phyloP scores from a whole-genome alignment of 1,139 yeast species.

The Blastobotrys elegans region DNA sequence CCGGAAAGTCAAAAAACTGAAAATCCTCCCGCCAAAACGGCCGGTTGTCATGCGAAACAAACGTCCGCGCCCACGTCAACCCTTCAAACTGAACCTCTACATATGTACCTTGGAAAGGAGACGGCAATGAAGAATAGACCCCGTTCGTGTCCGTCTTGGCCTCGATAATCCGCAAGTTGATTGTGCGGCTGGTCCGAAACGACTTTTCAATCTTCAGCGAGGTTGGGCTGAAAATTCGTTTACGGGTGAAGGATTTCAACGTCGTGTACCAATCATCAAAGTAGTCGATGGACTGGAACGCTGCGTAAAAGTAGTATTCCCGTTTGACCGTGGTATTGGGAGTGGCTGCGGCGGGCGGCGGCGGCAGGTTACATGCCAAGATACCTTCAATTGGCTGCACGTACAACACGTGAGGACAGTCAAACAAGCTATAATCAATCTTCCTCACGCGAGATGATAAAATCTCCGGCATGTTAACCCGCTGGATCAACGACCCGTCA shows the following conservation, averaged over 20 bases:
- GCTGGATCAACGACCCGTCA: slow-evolving; percentile 62
- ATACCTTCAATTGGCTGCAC: slow-evolving; percentile 20
- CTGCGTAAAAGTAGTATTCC: slow-evolving; percentile 34
- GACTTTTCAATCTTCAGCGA: slow-evolving; percentile 27
- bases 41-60: slow-evolving; percentile 40
- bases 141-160: slow-evolving; percentile 3
- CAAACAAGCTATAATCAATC: slow-evolving; percentile 63
- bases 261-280: slow-evolving; percentile 83
- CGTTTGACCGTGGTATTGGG: no score
- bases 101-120: slow-evolving; percentile 33
- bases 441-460: slow-evolving; percentile 64
- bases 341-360: neutral
- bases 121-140: neutral
- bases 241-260: slow-evolving; percentile 58
- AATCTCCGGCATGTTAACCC: slow-evolving; percentile 53
- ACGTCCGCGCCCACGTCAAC: slow-evolving; percentile 54
- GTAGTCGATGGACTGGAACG: slow-evolving; percentile 66
- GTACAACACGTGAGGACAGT: slow-evolving; percentile 46
- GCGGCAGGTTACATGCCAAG: slow-evolving; percentile 14
- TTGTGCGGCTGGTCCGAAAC: slow-evolving; percentile 52
- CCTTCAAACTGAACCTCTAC: slow-evolving; percentile 55
- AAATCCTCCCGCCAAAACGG: slow-evolving; percentile 60
- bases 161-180: slow-evolving; percentile 59
- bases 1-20: slow-evolving; percentile 38
- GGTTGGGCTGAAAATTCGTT: slow-evolving; percentile 47